Evolutionary conservation across 306 rosid species (phyloP), one percentile per base, ranked within the genome.

Genomic region (Lupinus albus): DNA sequence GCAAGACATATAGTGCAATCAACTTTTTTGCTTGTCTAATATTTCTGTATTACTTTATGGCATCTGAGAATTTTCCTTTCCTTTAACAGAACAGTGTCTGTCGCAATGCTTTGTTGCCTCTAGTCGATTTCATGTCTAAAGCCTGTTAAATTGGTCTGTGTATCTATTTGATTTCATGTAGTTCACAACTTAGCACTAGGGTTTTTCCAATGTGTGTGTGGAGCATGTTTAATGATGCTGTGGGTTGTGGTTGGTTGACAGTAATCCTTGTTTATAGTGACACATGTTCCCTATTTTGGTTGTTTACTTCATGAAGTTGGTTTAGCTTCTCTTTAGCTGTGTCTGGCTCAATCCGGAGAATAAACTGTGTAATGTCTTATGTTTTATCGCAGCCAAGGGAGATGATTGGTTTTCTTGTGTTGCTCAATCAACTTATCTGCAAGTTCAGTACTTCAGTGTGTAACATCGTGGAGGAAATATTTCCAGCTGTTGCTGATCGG

Each of bases 341-440:
- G 57, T 42, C 11, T 30, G 41, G 30, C 25, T 28, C 33, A 46
- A 61, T 32, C 28, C 46, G 62, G 17, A 25, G 4, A 25, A 30
- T 47, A 61, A 61, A 30, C 6, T 53, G 48, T 71, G 5, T 73
- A 21, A 77, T 70, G 4, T 70, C 33, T 70, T 11, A 32, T 51
- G 15, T 67, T 61, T 72, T 63, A 51, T 66, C 80, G 85, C 90
- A 93, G 99, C 96, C 96, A 71, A 93, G 88, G 83, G 96, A 93
- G 81, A 77, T 93, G 86, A 78, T 72, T 72, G 75, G 90, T 56
- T 85, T 90, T 80, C 96, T 93, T 64, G 28, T 90, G 70, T 78
- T 93, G 64, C 91, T 90, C 14, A 89, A 90, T 85, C 99, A 93
- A 83, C 82, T 90, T 49, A 93, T 90, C 73, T 93, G 97, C 88